phyloP scores from a whole-genome alignment of 768 basidiomycete species.

The Amanita fuliginea region DNA sequence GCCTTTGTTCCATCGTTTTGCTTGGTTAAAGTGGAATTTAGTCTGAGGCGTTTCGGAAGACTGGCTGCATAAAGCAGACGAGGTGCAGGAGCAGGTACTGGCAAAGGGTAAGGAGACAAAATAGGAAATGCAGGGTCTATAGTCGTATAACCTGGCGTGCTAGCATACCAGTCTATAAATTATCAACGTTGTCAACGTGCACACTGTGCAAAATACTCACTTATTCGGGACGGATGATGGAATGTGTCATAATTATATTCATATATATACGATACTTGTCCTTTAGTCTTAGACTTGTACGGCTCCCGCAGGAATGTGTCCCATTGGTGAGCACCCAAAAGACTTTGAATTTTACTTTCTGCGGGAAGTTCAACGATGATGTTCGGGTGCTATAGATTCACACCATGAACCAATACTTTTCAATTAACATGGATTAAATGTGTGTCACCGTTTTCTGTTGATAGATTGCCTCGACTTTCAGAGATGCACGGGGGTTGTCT shows the following conservation, averaged over 20 bases:
- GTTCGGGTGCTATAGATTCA: conserved; percentile 6
- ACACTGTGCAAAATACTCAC: neutral
- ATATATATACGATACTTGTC: conserved; percentile 8
- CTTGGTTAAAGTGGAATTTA: neutral
- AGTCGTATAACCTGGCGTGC: neutral
- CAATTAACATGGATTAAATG: neutral
- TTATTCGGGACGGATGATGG: conserved; percentile 6
- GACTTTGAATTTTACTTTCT: conserved; percentile 1
- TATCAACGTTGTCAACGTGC: neutral
- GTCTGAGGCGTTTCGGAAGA: conserved; percentile 2
- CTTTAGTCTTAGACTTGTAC: neutral
- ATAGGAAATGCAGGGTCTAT: conserved; percentile 5
- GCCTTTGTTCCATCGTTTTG: neutral
- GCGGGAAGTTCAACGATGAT: conserved; percentile 10
- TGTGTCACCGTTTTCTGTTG: neutral
- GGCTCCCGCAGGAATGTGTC: conserved; percentile 5
- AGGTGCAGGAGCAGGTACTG: neutral
- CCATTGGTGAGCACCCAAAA: conserved; percentile 10
- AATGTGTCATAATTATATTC: conserved; percentile 10
- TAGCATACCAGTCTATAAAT: conserved; percentile 2
- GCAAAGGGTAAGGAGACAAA: conserved; percentile 1
- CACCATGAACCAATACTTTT: neutral
- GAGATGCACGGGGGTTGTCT: neutral
- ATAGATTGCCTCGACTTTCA: conserved; percentile 3
- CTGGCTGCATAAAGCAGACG: neutral